These are phyloP conservation scores for Aeschynomene evenia DNA, from an alignment of 306 rosid genomes.

Conservation along the genomic window DNA sequence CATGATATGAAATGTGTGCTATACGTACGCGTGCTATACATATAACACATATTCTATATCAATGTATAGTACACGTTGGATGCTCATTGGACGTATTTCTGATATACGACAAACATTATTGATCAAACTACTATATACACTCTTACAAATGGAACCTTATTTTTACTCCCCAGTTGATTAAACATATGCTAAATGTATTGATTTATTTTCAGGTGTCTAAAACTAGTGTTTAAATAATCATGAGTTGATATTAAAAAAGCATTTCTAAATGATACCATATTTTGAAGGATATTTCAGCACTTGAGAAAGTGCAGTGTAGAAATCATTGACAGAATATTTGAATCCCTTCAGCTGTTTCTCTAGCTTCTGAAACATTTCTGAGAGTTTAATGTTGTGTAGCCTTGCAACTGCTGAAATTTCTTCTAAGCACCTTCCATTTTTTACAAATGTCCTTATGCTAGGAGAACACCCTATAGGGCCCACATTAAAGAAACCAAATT, in stretches of 20 bases:
- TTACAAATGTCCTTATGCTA: not conserved
- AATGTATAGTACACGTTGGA: too few relatives aligned
- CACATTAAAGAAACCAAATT: slow-evolving; percentile 43
- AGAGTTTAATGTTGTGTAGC: slow-evolving; percentile 40
- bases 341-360: slow-evolving; percentile 39
- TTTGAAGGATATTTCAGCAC: slow-evolving; percentile 36
- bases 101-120: too few relatives aligned
- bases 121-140: too few relatives aligned
- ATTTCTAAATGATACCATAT: slow-evolving; percentile 15
- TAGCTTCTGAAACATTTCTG: slow-evolving; percentile 23
- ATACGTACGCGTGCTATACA: too few relatives aligned
- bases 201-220: too few relatives aligned
- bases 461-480: slow-evolving; percentile 40
- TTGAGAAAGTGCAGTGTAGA: not conserved
- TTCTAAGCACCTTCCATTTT: slow-evolving; percentile 30
- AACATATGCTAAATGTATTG: too few relatives aligned
- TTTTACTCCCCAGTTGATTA: too few relatives aligned
- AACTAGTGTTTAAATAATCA: not conserved
- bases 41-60: too few relatives aligned
- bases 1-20: too few relatives aligned
- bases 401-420: slow-evolving; percentile 24
- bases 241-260: too few relatives aligned
- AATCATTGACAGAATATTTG: slow-evolving; percentile 40
- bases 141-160: too few relatives aligned
- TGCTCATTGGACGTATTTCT: too few relatives aligned